These are phyloP conservation scores for Tricholoma flavovirens DNA, from an alignment of 768 basidiomycete genomes.

Conservation along the genomic window DNA sequence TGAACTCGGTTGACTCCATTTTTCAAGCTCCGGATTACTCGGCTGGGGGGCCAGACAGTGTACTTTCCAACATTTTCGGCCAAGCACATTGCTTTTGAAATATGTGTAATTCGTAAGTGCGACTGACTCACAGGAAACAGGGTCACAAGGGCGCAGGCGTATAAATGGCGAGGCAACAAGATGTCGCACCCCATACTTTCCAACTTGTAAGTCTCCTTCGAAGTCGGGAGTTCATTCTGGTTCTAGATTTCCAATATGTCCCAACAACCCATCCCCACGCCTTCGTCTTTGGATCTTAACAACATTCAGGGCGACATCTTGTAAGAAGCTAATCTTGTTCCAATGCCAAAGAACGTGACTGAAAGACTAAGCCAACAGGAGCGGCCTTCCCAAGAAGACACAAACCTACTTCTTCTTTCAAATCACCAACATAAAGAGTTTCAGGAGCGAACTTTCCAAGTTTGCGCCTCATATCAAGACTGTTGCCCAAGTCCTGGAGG, in stretches of 20 bases:
- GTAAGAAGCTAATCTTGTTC: slow-evolving; percentile 21
- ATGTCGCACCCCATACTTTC: not conserved
- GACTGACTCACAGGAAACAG: not conserved
- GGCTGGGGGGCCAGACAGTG: not conserved
- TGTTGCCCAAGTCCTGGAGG: slow-evolving; percentile 35
- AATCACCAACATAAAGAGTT: slow-evolving; percentile 36
- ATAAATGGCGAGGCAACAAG: not conserved
- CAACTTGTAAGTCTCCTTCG: not conserved
- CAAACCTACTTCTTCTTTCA: slow-evolving; percentile 49
- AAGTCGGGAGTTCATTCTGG: not conserved
- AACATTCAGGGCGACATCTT: slow-evolving; percentile 47
- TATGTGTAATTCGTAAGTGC: not conserved
- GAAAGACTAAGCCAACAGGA: slow-evolving; percentile 24
- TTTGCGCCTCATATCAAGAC: slow-evolving; percentile 44
- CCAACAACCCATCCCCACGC: slow-evolving; percentile 11
- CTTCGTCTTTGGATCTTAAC: slow-evolving; percentile 27
- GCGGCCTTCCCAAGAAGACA: slow-evolving; percentile 51
- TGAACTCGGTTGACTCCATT: not conserved
- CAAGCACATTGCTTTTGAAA: not conserved
- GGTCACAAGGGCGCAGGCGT: not conserved
- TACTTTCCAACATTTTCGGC: not conserved
- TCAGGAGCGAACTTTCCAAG: slow-evolving; percentile 36
- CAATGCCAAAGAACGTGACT: not conserved
- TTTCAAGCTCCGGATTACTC: not conserved
- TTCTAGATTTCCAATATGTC: slow-evolving; percentile 12